Conservation (phyloP, 805 yeast species). For the Helenozyma baotianmanensis region DNA sequence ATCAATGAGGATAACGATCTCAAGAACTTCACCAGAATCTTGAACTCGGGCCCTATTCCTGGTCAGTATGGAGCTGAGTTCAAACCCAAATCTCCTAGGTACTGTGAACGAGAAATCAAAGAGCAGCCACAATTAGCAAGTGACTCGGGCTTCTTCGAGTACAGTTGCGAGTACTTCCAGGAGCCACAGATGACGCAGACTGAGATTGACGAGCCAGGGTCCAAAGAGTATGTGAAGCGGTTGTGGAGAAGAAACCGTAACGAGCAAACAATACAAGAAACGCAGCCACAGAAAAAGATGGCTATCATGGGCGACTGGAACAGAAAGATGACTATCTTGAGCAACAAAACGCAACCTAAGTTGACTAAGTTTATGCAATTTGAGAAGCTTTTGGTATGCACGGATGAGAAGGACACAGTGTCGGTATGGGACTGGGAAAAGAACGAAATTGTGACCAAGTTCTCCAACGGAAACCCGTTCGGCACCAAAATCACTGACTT, state of each 20-base stretch:
- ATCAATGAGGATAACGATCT: conserved; percentile 39
- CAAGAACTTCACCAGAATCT: conserved; percentile 32
- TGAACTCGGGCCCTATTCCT: conserved; percentile 33
- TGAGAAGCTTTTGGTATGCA: conserved; percentile 73
- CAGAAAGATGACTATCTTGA: conserved; percentile 50
- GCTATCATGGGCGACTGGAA: conserved; percentile 88
- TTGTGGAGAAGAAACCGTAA: conserved; percentile 89
- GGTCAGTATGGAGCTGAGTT: conserved; percentile 40
- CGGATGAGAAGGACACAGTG: conserved; percentile 80
- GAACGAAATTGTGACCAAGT: conserved; percentile 54
- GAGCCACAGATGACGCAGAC: conserved; percentile 89
- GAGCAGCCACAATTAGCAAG: conserved; percentile 46
- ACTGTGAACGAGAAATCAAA: conserved; percentile 32
- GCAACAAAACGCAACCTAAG: conserved; percentile 77
- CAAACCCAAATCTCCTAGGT: conserved; percentile 57
- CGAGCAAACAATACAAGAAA: conserved; percentile 77
- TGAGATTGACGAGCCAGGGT: conserved; percentile 89
- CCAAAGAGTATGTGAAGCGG: conserved; percentile 73
- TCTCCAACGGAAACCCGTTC: conserved; percentile 78
- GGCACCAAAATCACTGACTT: conserved; percentile 88
- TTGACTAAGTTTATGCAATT: conserved; percentile 81
- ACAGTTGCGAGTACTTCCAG: conserved; percentile 86
- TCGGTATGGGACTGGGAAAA: conserved; percentile 86
- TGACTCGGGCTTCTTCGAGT: conserved; percentile 63
- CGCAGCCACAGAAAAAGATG: conserved; percentile 83